Evolutionary conservation across 495 filamentous ascomycete genomes (phyloP).

Genomic region (Aspergillus avenaceus): DNA sequence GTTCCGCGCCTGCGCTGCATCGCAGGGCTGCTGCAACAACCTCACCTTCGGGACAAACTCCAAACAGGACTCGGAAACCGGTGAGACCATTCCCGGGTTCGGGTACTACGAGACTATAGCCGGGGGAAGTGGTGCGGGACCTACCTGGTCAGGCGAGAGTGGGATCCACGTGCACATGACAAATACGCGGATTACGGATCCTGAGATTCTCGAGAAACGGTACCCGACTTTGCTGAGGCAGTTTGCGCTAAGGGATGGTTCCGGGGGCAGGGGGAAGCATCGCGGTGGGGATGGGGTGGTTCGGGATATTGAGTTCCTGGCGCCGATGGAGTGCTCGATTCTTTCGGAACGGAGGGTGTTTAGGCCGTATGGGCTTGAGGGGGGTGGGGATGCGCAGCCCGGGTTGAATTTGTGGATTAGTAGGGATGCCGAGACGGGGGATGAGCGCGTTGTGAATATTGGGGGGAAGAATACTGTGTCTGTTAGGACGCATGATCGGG

Average conservation of each 20-base stretch:
- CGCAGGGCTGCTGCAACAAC: constrained; percentile 93
- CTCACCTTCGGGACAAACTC: constrained; percentile 46
- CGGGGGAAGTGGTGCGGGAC: constrained; percentile 84
- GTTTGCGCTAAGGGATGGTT: constrained; percentile 69
- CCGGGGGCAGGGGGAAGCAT: constrained; percentile 70
- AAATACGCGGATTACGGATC: constrained; percentile 96
- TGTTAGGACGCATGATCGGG: constrained; percentile 81
- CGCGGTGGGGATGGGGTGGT: constrained; percentile 86
- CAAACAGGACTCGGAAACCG: constrained; percentile 63
- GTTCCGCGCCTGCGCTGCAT: constrained; percentile 85
- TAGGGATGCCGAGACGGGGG: constrained; percentile 45
- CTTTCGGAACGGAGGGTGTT: constrained; percentile 84
- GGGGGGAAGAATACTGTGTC: constrained; percentile 91
- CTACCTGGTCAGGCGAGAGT: constrained; percentile 80
- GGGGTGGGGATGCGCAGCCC: constrained; percentile 75
- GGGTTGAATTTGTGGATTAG: constrained; percentile 88
- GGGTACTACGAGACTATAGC: constrained; percentile 99
- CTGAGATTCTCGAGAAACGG: constrained; percentile 90
- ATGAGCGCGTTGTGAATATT: constrained; percentile 72
- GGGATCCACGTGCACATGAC: constrained; percentile 98
- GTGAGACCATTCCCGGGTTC: constrained; percentile 79
- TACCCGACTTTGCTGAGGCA: constrained; percentile 85
- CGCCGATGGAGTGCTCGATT: constrained; percentile 84
- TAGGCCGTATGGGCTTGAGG: constrained; percentile 81
- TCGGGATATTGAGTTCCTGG: constrained; percentile 90